Evolutionary conservation across 2,329 filamentous ascomycete genomes (phyloP), one percentile per base, ranked within the genome.

Genomic region (Fusarium nanum): DNA sequence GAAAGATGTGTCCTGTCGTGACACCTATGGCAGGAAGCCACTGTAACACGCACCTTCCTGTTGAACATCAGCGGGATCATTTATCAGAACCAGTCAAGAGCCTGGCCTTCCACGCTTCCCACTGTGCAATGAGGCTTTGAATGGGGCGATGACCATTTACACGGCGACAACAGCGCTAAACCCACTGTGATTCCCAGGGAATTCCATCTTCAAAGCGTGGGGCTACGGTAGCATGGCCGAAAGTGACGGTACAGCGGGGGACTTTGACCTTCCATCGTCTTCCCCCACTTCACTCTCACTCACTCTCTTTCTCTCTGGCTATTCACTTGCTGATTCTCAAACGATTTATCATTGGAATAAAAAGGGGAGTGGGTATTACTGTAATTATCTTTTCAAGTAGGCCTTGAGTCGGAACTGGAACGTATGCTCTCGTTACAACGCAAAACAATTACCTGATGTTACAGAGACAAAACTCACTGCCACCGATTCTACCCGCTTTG

Each of bases 401-500:
- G 7, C 5, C 14, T 2, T 25, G 12, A 20, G 22, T 37, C 18
- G 10, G 7, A 37, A 37, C 4, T 7, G 18, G 18, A 12, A n/a
- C 3, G 32, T 5, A 37, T 11, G 4, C 18, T 37, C 16, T 37
- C 6, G 4, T 37, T 37, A 7, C 4, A 37, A 37, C 18, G 9
- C 18, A 11, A 37, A 37, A 37, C 34, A n/a, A 37, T 37, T 37
- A n/a, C 18, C 49, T 48, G 20, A 20, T 37, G 32, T 10, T 32
- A 34, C 20, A 14, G 18, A 40, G 20, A 22, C 20, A 50, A 40
- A 7, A 7, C 40, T 22, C 53, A 32, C 32, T 18, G 32, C 34
- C 56, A 48, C 72, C 68, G 71, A 64, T 62, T 74, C 68, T 67
- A 71, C 67, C 68, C 72, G 61, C 46, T 45, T 22, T 48, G 49